A percentile compares a stretch with the other conserved stretches of the same genome.
phyloP scores from a whole-genome alignment of 192 early-diverging fungal genomes.

The Chytriomyces sp. region DNA sequence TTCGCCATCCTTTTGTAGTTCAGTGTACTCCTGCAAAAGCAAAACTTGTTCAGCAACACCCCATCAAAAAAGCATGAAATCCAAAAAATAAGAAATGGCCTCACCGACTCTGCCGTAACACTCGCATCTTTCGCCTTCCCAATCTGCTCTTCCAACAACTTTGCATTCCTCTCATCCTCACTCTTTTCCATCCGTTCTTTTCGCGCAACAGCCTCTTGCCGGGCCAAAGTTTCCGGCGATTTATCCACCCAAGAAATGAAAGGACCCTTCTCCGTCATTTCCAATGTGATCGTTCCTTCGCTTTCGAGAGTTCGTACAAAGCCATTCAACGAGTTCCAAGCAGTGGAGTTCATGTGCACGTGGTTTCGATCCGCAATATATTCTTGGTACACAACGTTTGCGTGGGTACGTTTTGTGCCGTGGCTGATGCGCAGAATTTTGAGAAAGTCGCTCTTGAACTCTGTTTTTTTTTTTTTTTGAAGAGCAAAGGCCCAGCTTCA shows the following conservation, averaged over 20 bases:
- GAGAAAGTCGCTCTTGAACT: constrained; percentile 86
- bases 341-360: constrained; percentile 95
- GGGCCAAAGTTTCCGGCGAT: constrained; percentile 82
- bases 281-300: constrained; percentile 81
- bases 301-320: constrained; percentile 81
- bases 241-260: constrained; percentile 91
- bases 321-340: constrained; percentile 88
- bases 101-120: constrained; percentile 13
- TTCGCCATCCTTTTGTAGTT: constrained; percentile 67
- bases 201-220: constrained; percentile 77
- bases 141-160: constrained; percentile 82
- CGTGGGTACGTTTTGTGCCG: constrained; percentile 68
- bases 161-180: constrained; percentile 85
- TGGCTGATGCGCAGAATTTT: constrained; percentile 53
- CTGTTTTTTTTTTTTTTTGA: constrained; percentile 65
- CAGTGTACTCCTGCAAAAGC: constrained; percentile 46
- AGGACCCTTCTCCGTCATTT: constrained; percentile 79
- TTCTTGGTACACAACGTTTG: constrained; percentile 98
- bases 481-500: constrained; percentile 43
- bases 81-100: constrained; percentile 6
- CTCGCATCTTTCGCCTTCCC: constrained; percentile 68
- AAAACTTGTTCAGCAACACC: too few relatives aligned
- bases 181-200: constrained; percentile 81
- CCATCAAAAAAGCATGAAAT: background rate
- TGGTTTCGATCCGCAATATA: constrained; percentile 90